A percentile compares a stretch with the other conserved stretches of the same genome.
Conservation (phyloP, 306 rosid genomes). For the Macrotyloma uniflorum region DNA sequence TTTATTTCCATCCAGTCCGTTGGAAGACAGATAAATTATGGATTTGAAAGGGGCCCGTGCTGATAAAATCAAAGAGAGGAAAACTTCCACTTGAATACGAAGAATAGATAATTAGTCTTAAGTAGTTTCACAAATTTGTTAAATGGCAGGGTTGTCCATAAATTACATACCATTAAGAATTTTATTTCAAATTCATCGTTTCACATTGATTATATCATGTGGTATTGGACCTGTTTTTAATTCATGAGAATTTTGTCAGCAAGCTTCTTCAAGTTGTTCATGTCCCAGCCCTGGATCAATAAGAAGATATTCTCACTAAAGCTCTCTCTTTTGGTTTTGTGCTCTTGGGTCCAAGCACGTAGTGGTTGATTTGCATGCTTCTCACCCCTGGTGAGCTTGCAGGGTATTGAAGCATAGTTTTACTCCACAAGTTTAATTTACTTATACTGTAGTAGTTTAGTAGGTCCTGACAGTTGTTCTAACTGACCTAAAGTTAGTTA, state of each 20-base stretch:
- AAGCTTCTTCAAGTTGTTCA: not conserved
- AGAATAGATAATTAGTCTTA: not conserved
- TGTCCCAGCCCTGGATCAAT: too few relatives aligned
- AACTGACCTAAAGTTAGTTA: not conserved
- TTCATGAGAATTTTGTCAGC: not conserved
- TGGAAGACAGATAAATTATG: constrained; percentile 16
- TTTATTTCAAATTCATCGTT: constrained; percentile 26
- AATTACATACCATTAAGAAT: not conserved
- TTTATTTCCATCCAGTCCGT: constrained; percentile 16
- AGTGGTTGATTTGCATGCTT: not conserved
- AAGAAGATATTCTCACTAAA: too few relatives aligned
- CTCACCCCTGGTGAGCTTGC: not conserved
- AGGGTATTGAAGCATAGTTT: not conserved
- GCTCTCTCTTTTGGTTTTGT: not conserved
- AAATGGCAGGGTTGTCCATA: not conserved
- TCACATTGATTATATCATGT: constrained; percentile 15
- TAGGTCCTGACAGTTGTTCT: not conserved
- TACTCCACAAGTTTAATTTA: not conserved
- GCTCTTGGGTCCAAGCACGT: not conserved
- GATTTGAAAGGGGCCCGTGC: not conserved
- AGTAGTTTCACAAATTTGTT: constrained; percentile 5
- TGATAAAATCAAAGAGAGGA: not conserved
- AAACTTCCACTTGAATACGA: constrained; percentile 17
- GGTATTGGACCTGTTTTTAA: not conserved
- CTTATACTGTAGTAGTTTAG: not conserved